These are phyloP conservation scores for Lentithecium fluviatile DNA, from an alignment of 495 filamentous ascomycete genomes.

Conservation along the genomic window DNA sequence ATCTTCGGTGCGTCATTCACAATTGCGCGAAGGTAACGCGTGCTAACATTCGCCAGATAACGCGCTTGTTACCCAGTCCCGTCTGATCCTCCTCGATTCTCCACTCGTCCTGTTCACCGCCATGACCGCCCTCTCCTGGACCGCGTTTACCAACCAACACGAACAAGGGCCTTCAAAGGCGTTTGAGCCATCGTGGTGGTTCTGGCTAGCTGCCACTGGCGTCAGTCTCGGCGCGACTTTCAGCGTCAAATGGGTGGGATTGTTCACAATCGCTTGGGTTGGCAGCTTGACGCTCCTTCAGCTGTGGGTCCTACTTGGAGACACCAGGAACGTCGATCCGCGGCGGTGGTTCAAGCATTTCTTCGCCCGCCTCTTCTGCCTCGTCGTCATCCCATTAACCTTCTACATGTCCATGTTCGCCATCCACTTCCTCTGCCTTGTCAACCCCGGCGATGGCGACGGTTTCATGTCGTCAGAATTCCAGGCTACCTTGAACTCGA, in stretches of 20 bases:
- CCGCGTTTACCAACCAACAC: conserved; percentile 93
- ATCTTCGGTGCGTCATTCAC: conserved; percentile 69
- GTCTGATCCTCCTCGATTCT: conserved; percentile 92
- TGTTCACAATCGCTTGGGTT: conserved; percentile 99
- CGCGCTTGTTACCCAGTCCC: conserved; percentile 88
- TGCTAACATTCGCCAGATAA: conserved; percentile 63
- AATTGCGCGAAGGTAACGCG: not conserved
- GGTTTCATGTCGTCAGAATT: conserved; percentile 99
- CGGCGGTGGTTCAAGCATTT: conserved; percentile 94
- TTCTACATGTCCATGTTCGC: conserved; percentile 97
- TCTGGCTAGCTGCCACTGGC: conserved; percentile 89
- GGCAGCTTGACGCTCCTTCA: conserved; percentile 86
- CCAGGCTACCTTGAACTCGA: conserved; percentile 94
- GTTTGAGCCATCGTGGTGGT: conserved; percentile 91
- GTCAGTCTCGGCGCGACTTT: conserved; percentile 84
- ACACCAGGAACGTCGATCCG: conserved; percentile 77
- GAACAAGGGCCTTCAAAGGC: conserved; percentile 85
- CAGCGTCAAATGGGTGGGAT: conserved; percentile 97
- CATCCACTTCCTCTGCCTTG: conserved; percentile 89
- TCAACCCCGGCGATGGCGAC: conserved; percentile 94
- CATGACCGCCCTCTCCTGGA: conserved; percentile 86
- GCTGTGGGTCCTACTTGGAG: conserved; percentile 91
- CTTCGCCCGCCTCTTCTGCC: conserved; percentile 83
- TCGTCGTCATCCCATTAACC: conserved; percentile 82
- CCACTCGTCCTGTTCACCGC: conserved; percentile 92